A percentile compares a stretch with the other conserved stretches of the same genome.
These are phyloP conservation scores for Brasenia schreberi DNA, from an alignment of 164 flowering plant species.

Conservation along the genomic window DNA sequence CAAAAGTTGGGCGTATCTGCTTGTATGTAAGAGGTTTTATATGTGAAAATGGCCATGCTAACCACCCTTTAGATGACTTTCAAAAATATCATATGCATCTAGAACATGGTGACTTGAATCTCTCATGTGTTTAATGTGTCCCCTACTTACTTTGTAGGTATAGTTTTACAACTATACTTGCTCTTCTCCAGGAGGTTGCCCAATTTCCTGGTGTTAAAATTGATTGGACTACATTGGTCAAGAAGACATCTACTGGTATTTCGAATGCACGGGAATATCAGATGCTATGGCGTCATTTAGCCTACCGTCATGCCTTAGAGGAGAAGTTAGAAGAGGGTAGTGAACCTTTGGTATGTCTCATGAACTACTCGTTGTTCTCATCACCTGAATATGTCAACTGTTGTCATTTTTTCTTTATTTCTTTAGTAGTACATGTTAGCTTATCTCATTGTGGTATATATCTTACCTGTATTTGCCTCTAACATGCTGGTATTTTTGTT, in stretches of 20 bases:
- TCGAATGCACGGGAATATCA: slow-evolving; percentile 73
- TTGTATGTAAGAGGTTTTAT: neutral
- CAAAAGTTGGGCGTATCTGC: neutral
- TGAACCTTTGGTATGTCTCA: slow-evolving; percentile 46
- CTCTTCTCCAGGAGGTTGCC: slow-evolving; percentile 66
- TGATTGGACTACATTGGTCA: slow-evolving; percentile 62
- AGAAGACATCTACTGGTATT: slow-evolving; percentile 69
- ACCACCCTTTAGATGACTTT: neutral
- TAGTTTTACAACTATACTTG: slow-evolving; percentile 39
- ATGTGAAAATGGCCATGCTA: neutral
- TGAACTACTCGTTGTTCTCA: neutral
- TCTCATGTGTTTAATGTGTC: neutral
- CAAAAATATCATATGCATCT: neutral
- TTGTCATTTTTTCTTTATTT: neutral
- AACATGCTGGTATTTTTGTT: neutral
- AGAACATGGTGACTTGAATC: neutral
- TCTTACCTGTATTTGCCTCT: neutral
- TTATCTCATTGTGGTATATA: neutral
- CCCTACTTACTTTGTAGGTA: slow-evolving; percentile 29
- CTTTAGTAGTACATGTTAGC: neutral
- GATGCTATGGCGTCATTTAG: slow-evolving; percentile 92
- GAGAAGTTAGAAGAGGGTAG: slow-evolving; percentile 36
- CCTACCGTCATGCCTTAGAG: slow-evolving; percentile 40
- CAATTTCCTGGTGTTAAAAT: slow-evolving; percentile 36
- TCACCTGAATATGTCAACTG: neutral